Evolutionary conservation across 164 flowering plant species (phyloP), one percentile per base, ranked within the genome.

Genomic region (Nelumbo lutea): DNA sequence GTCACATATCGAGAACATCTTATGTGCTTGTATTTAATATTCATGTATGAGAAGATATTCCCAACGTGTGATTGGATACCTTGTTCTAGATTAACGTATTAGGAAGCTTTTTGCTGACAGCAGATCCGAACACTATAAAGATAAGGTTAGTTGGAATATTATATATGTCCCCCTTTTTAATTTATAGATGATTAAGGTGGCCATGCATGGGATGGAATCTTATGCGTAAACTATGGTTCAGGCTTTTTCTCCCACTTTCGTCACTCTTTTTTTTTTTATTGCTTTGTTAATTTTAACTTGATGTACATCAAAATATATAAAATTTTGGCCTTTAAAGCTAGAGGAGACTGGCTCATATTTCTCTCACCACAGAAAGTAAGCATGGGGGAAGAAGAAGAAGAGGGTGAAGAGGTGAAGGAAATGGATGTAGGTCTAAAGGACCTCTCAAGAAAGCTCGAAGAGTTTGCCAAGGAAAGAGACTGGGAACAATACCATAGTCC

Each of bases 401-500:
- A 59, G 42, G 64, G 71, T n/a, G 76, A 60, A 41, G 46, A 46
- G 52, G 74, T 48, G n/a, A 47, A 66, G 73, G 82, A 85, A 9
- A 70, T 27, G 27, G 0, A 27, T 27, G 27, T 82, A n/a, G 75
- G 85, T 47, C 70, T 87, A 3, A 84, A 82, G 58, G 91, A 85
- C 0, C 83, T 87, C 43, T 81, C 84, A 5, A 74, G 41, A 72
- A 79, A 79, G 72, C 89, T 85, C 47, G 87, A 84, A 65, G 90
- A 88, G 42, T 88, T 86, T 73, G 87, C 88, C 4, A 85, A 78
- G 73, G 85, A 75, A 40, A 82, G 93, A 77, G 82, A 85, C 56
- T 88, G 90, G 93, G 93, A 86, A 51, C 76, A 83, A 74, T 84
- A 79, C 69, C 90, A 88, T 59, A 88, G 83, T 68, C 93, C 90